These are phyloP conservation scores for Penicillium canescens DNA, from an alignment of 495 filamentous ascomycete genomes.

Conservation along the genomic window DNA sequence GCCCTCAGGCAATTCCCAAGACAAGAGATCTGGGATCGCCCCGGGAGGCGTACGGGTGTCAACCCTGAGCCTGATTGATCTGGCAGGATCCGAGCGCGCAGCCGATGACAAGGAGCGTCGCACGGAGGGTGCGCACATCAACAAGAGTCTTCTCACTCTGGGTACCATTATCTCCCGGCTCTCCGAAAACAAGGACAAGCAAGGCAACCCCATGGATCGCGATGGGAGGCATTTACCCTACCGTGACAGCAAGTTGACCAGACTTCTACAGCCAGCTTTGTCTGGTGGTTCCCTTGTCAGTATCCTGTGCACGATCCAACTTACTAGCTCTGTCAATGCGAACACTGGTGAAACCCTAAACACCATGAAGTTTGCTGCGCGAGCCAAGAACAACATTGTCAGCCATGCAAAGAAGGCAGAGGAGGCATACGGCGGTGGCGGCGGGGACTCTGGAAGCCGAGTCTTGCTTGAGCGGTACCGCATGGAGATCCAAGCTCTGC, in stretches of 20 bases:
- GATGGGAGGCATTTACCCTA: conserved; percentile 91
- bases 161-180: conserved; percentile 92
- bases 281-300: conserved; percentile 94
- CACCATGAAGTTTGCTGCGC: conserved; percentile 93
- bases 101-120: conserved; percentile 93
- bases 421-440: conserved; percentile 72
- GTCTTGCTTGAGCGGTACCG: conserved; percentile 92
- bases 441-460: conserved; percentile 76
- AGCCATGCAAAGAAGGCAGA: conserved; percentile 96
- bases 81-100: conserved; percentile 93
- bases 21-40: conserved; percentile 74
- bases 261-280: conserved; percentile 87
- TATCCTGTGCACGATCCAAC: conserved; percentile 92
- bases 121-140: conserved; percentile 96
- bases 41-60: conserved; percentile 95
- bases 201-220: conserved; percentile 70
- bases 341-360: conserved; percentile 90
- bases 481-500: conserved; percentile 86
- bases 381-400: conserved; percentile 96
- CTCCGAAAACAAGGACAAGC: conserved; percentile 81
- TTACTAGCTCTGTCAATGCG: conserved; percentile 63
- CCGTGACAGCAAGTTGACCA: conserved; percentile 93
- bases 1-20: conserved; percentile 52
- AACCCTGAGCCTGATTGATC: conserved; percentile 91
- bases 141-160: conserved; percentile 92